These are phyloP conservation scores for Eremothecium sinecaudum DNA, from an alignment of 1,139 yeast species.

Conservation along the genomic window DNA sequence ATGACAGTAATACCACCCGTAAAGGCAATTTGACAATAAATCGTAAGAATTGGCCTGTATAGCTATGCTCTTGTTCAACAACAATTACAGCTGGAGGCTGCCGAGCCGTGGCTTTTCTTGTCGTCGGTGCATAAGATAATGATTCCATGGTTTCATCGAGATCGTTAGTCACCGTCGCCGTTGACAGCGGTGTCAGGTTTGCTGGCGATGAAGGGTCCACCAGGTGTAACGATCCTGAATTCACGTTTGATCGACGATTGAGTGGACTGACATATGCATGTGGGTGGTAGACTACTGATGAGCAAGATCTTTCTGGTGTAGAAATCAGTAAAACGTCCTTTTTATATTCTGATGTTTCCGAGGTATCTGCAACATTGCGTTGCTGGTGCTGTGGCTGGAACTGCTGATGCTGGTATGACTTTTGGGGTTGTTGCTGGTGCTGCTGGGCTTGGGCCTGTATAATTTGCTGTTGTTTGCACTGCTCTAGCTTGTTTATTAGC, in stretches of 20 bases:
- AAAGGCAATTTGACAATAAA: conserved; percentile 2
- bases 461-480: conserved; percentile 1
- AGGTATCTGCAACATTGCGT: neutral
- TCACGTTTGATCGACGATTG: conserved; percentile 3
- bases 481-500: conserved; percentile 3
- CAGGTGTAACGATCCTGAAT: conserved; percentile 1
- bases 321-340: conserved; percentile 5
- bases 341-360: neutral
- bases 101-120: too few species aligned
- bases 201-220: conserved; percentile 5
- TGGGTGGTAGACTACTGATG: conserved; percentile 5
- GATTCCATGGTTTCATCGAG: too few species aligned
- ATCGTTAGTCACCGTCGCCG: too few species aligned
- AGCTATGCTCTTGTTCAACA: too few species aligned
- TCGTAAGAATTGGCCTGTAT: neutral
- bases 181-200: too few species aligned
- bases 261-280: conserved; percentile 9
- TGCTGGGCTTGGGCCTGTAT: too few species aligned
- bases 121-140: too few species aligned
- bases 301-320: conserved; percentile 2
- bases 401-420: neutral
- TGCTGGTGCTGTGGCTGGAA: neutral
- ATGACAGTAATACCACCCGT: neutral
- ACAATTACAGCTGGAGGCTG: too few species aligned
- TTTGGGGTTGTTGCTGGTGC: neutral